These are phyloP conservation scores for Rhododendron kiyosumense DNA, from an alignment of 148 eudicot species.

Conservation along the genomic window DNA sequence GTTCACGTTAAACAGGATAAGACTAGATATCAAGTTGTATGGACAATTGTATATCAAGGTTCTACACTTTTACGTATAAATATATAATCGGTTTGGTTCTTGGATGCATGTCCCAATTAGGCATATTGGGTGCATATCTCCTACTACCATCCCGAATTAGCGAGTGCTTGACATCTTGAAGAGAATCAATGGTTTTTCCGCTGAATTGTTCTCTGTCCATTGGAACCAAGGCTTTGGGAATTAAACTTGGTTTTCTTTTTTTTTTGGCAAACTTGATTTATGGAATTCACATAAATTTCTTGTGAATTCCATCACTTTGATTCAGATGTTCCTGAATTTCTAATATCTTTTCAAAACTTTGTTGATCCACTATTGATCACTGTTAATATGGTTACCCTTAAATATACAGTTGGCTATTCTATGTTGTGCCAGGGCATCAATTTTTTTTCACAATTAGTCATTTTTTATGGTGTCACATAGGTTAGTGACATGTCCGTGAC, in stretches of 20 bases:
- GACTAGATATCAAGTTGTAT: background rate
- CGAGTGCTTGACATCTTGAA: background rate
- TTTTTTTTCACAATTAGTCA: background rate
- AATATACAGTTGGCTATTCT: background rate
- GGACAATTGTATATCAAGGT: background rate
- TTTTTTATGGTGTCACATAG: constrained; percentile 13
- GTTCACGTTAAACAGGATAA: background rate
- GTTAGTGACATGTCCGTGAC: constrained; percentile 39
- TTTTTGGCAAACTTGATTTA: background rate
- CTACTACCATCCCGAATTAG: background rate
- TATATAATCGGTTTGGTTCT: background rate
- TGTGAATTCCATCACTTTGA: background rate
- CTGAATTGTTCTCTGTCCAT: background rate
- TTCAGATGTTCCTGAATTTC: background rate
- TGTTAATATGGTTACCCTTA: background rate
- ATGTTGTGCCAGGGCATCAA: background rate
- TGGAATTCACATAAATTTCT: no score
- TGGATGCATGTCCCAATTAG: background rate
- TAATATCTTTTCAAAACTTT: background rate
- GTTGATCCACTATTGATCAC: background rate
- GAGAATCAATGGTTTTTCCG: background rate
- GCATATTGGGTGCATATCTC: background rate
- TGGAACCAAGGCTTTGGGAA: background rate
- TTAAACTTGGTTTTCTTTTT: background rate
- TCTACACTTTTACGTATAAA: no score